Percentiles rank a stretch among this genome's conserved stretches.
phyloP scores from a whole-genome alignment of 805 yeast genomes.

The Candida methanosorbosa region DNA sequence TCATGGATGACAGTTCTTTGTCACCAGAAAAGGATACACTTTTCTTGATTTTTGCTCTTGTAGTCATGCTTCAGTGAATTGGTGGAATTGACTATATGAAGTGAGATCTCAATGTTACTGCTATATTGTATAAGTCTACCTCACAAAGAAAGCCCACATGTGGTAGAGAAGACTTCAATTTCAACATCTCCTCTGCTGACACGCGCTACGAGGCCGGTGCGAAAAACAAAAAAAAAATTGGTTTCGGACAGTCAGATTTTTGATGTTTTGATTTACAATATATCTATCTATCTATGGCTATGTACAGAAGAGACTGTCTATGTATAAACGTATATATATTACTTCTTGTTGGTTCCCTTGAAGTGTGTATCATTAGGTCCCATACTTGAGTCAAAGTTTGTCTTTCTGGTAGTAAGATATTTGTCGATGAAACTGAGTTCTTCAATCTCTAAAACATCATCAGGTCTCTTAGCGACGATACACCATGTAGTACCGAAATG shows the following conservation, averaged over 20 bases:
- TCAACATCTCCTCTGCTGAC: too few species aligned
- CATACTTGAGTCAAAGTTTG: conserved; percentile 23
- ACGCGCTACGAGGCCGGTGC: too few species aligned
- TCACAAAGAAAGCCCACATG: too few species aligned
- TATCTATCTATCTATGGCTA: too few species aligned
- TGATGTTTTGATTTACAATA: too few species aligned
- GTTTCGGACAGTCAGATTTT: too few species aligned
- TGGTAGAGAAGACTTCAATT: too few species aligned
- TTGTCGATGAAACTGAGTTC: conserved; percentile 44
- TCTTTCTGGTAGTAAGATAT: conserved; percentile 28
- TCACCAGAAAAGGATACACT: conserved; percentile 19
- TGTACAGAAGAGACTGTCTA: too few species aligned
- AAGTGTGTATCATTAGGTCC: conserved; percentile 2
- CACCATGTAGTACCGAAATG: conserved; percentile 95
- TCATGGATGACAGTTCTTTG: neutral
- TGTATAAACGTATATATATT: too few species aligned
- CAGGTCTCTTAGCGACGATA: conserved; percentile 66
- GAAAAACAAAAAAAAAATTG: too few species aligned
- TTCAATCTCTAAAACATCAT: conserved; percentile 42
- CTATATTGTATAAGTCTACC: too few species aligned
- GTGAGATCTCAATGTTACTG: too few species aligned
- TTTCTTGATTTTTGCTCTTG: conserved; percentile 14
- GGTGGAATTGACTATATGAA: neutral
- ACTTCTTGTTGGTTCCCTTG: neutral
- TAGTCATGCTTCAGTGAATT: neutral